Percentiles rank a stretch among this genome's conserved stretches.
Evolutionary conservation across 2,329 filamentous ascomycete species (phyloP).

Genomic region (Cercospora sesami): DNA sequence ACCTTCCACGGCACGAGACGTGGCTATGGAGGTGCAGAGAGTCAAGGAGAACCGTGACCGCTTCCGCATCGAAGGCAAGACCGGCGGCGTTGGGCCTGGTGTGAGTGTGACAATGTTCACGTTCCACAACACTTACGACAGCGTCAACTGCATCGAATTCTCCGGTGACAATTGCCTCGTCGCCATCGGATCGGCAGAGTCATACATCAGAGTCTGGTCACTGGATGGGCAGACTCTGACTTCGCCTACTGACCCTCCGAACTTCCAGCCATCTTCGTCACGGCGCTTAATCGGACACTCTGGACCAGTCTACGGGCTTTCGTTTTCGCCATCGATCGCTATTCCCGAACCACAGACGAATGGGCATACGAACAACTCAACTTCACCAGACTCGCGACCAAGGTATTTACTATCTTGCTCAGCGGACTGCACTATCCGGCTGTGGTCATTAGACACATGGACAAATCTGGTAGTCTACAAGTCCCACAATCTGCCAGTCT

Average conservation of each 20-base stretch:
- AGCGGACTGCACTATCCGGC: constrained; percentile 79
- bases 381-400: constrained; percentile 54
- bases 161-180: constrained; percentile 86
- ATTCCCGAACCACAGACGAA: constrained; percentile 40
- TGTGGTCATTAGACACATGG: constrained; percentile 93
- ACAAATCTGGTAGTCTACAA: constrained; percentile 93
- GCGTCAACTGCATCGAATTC: constrained; percentile 91
- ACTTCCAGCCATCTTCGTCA: constrained; percentile 65
- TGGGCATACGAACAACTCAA: constrained; percentile 41
- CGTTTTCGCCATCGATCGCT: constrained; percentile 74
- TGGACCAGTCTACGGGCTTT: constrained; percentile 82
- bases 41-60: constrained; percentile 90
- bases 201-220: constrained; percentile 93
- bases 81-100: constrained; percentile 77
- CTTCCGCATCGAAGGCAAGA: constrained; percentile 81
- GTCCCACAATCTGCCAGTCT: constrained; percentile 85
- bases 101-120: constrained; percentile 97
- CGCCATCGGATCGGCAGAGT: constrained; percentile 86
- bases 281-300: constrained; percentile 81
- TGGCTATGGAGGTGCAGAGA: constrained; percentile 91
- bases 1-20: constrained; percentile 82
- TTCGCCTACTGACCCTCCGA: constrained; percentile 62
- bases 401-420: constrained; percentile 85
- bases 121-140: constrained; percentile 93
- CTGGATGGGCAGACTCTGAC: constrained; percentile 80